Evolutionary conservation across 208 protist species (phyloP).

Genomic region (Histomonas meleagridis): DNA sequence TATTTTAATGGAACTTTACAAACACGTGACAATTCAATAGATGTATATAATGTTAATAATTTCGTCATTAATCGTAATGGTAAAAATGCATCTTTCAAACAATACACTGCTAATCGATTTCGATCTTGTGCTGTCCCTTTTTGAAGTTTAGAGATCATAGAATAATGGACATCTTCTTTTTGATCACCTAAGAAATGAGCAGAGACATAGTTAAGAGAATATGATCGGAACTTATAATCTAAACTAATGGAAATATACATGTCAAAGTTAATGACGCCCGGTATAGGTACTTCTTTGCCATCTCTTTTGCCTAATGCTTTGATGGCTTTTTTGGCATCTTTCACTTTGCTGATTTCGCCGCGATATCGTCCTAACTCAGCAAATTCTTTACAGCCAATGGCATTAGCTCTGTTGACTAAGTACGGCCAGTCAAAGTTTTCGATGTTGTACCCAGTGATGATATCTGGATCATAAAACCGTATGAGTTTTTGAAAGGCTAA

Average conservation of each 20-base stretch:
- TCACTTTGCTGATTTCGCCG: constrained; percentile 49
- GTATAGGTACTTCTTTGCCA: constrained; percentile 82
- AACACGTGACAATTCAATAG: constrained; percentile 96
- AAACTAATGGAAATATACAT: constrained; percentile 83
- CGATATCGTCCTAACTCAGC: constrained; percentile 34
- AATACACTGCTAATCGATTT: constrained; percentile 89
- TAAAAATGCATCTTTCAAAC: constrained; percentile 73
- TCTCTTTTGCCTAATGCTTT: constrained; percentile 90
- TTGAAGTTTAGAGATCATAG: constrained; percentile 78
- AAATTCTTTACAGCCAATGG: constrained; percentile 65
- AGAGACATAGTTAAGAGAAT: constrained; percentile 94
- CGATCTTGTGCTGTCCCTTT: constrained; percentile 83
- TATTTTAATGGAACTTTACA: constrained; percentile 89
- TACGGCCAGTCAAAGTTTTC: constrained; percentile 98
- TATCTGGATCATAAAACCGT: constrained; percentile 62
- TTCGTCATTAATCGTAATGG: constrained; percentile 81
- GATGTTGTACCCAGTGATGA: constrained; percentile 92
- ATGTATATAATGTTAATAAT: constrained; percentile 92
- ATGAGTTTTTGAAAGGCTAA: constrained; percentile 69
- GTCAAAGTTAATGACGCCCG: constrained; percentile 88
- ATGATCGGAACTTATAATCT: constrained; percentile 95
- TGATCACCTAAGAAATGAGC: constrained; percentile 92
- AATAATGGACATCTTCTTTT: constrained; percentile 99
- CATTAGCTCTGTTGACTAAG: constrained; percentile 76
- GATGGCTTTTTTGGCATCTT: constrained; percentile 80